A percentile compares a stretch with the other conserved stretches of the same genome.
phyloP scores from a whole-genome alignment of 768 basidiomycete genomes.

The Suillus americanus region DNA sequence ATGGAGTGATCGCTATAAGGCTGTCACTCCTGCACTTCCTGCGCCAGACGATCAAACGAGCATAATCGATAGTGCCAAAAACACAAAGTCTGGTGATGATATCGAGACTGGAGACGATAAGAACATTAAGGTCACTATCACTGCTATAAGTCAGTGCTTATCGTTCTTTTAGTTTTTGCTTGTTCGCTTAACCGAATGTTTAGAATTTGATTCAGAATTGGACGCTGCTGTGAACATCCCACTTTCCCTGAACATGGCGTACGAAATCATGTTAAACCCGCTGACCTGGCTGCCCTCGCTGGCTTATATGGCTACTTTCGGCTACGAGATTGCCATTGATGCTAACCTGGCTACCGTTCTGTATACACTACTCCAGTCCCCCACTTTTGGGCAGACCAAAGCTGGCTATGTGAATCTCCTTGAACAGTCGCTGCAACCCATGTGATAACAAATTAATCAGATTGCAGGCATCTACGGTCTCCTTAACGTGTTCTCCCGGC shows the following conservation, averaged over 20 bases:
- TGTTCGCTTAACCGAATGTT: neutral
- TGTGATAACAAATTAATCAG: constrained; percentile 12
- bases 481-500: constrained; percentile 51
- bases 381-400: constrained; percentile 44
- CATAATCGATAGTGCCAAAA: constrained; percentile 17
- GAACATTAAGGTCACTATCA: constrained; percentile 21
- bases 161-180: neutral
- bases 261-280: constrained; percentile 37
- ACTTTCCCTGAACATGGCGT: constrained; percentile 35
- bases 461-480: constrained; percentile 40
- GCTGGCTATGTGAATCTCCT: constrained; percentile 50
- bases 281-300: constrained; percentile 56
- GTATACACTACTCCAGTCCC: constrained; percentile 36
- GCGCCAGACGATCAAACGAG: neutral
- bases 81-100: constrained; percentile 21
- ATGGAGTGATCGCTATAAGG: constrained; percentile 48
- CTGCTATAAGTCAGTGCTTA: constrained; percentile 7
- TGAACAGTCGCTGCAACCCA: constrained; percentile 18
- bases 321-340: constrained; percentile 58
- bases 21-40: constrained; percentile 29
- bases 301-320: constrained; percentile 56
- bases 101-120: constrained; percentile 29
- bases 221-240: constrained; percentile 47
- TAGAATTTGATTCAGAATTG: constrained; percentile 33
- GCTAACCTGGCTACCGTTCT: constrained; percentile 49